Conservation (phyloP, 2,329 filamentous ascomycete species). For the Helminthosporium solani region DNA sequence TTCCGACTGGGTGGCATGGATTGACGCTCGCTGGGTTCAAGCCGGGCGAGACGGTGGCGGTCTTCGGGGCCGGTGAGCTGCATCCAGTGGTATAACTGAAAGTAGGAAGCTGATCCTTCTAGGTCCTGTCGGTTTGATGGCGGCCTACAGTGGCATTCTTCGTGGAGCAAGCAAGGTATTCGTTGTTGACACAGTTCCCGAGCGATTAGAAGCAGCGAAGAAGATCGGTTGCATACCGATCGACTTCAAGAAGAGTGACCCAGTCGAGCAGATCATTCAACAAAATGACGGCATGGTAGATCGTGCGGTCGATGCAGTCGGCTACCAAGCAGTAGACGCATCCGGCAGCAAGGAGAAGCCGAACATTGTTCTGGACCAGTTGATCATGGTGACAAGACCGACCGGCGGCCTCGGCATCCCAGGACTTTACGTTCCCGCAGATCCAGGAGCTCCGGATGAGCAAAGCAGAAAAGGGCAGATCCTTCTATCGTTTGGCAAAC, state of each 20-base stretch:
- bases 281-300: conserved; percentile 63
- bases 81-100: not conserved
- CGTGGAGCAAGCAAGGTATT: conserved; percentile 63
- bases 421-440: conserved; percentile 54
- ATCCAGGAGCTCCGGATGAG: conserved; percentile 64
- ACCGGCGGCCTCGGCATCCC: conserved; percentile 64
- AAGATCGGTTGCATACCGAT: conserved; percentile 64
- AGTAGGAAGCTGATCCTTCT: conserved; percentile 2
- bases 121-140: conserved; percentile 65
- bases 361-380: conserved; percentile 63
- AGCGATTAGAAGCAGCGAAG: conserved; percentile 59
- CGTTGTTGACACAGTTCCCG: conserved; percentile 63
- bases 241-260: conserved; percentile 61
- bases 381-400: conserved; percentile 62
- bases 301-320: conserved; percentile 64
- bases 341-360: conserved; percentile 61
- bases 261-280: conserved; percentile 61
- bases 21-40: conserved; percentile 60
- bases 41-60: conserved; percentile 62
- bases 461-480: conserved; percentile 64
- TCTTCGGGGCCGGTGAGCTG: conserved; percentile 57
- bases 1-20: conserved; percentile 58
- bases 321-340: conserved; percentile 61
- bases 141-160: conserved; percentile 62
- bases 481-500: conserved; percentile 64